Percentiles rank a stretch among this genome's conserved stretches.
These are phyloP conservation scores for Suaeda aralocaspica DNA, from an alignment of 148 eudicot species.

Conservation along the genomic window DNA sequence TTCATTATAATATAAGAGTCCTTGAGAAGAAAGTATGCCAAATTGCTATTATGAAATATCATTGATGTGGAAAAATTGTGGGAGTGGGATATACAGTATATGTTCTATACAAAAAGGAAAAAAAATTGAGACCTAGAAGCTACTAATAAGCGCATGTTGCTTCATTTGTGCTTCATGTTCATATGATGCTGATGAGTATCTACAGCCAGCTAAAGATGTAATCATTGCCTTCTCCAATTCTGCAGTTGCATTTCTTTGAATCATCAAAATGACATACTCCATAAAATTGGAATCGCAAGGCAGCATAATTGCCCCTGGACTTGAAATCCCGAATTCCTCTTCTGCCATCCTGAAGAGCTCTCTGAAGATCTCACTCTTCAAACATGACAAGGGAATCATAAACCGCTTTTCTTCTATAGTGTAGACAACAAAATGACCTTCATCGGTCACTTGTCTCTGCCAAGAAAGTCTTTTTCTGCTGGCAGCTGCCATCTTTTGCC, in stretches of 20 bases:
- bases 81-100: too few species aligned
- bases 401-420: constrained; percentile 23
- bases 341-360: constrained; percentile 18
- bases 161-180: too few species aligned
- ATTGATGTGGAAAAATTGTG: too few species aligned
- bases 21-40: too few species aligned
- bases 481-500: constrained; percentile 29
- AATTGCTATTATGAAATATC: too few species aligned
- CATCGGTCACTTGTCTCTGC: background rate
- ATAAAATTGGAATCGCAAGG: constrained; percentile 18
- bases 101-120: too few species aligned
- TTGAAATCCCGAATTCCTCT: constrained; percentile 20
- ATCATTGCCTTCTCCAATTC: too few species aligned
- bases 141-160: too few species aligned
- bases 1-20: too few species aligned
- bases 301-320: constrained; percentile 15
- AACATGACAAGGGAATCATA: constrained; percentile 13
- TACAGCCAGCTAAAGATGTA: too few species aligned
- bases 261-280: constrained; percentile 13
- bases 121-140: too few species aligned
- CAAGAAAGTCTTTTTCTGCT: constrained; percentile 20
- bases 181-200: too few species aligned
- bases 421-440: constrained; percentile 23
- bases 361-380: constrained; percentile 9
- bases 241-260: constrained; percentile 2